A percentile compares a stretch with the other conserved stretches of the same genome.
These are phyloP conservation scores for Aspergillus baeticus DNA, from an alignment of 495 filamentous ascomycete genomes.

Conservation along the genomic window DNA sequence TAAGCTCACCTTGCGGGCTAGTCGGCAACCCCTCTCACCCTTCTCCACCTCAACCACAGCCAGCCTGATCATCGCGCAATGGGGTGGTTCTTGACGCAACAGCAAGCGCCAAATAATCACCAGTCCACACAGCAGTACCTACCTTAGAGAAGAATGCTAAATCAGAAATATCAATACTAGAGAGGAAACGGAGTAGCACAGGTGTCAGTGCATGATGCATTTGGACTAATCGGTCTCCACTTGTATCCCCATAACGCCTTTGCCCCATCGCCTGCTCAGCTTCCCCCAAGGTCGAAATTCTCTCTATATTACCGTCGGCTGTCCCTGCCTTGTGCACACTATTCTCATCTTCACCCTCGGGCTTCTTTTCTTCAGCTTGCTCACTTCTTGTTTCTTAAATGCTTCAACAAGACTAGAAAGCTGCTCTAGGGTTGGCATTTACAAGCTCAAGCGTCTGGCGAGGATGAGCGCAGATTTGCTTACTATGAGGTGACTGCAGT, in stretches of 20 bases:
- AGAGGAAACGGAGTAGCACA: conserved; percentile 10
- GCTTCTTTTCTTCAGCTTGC: background rate
- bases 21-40: background rate
- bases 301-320: conserved; percentile 5
- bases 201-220: conserved; percentile 12
- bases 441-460: background rate
- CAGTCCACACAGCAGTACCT: background rate
- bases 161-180: conserved; percentile 5
- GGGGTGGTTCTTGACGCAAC: background rate
- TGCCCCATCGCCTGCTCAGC: background rate
- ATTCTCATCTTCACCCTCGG: background rate
- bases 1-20: background rate
- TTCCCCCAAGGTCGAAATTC: background rate
- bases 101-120: background rate
- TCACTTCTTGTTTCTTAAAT: background rate
- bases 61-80: background rate
- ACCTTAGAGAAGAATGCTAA: conserved; percentile 4
- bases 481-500: conserved; percentile 16
- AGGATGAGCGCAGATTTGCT: conserved; percentile 12
- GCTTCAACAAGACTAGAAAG: background rate
- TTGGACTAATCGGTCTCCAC: conserved; percentile 9
- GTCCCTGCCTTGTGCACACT: background rate
- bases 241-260: conserved; percentile 7
- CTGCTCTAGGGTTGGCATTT: background rate
- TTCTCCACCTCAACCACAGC: conserved; percentile 3